Evolutionary conservation across 228 moss, liverwort and hornwort genomes (phyloP).

Genomic region (Sphagnum fallax): DNA sequence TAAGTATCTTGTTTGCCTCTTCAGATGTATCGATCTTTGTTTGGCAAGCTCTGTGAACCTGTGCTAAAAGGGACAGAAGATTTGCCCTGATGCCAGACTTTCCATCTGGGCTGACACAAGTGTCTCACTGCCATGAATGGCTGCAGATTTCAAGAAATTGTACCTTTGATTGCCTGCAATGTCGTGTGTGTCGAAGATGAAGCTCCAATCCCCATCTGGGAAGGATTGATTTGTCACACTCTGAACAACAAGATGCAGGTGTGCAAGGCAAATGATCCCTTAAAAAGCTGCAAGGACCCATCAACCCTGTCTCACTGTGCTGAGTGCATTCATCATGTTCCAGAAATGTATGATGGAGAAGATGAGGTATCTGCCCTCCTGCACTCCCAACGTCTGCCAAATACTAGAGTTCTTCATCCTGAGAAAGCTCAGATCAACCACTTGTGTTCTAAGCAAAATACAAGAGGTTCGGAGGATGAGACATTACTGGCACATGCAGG

Average conservation of each 20-base stretch:
- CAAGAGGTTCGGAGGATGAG: neutral
- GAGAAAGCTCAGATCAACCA: neutral
- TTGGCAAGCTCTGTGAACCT: too few relatives aligned
- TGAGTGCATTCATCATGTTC: slow-evolving; percentile 17
- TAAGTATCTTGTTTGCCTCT: too few relatives aligned
- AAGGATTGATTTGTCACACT: slow-evolving; percentile 68
- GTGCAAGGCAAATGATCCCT: slow-evolving; percentile 11
- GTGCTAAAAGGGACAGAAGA: too few relatives aligned
- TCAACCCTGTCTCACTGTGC: slow-evolving; percentile 30
- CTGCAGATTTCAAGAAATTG: slow-evolving; percentile 94
- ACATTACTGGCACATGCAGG: slow-evolving; percentile 10
- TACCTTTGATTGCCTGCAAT: slow-evolving; percentile 91
- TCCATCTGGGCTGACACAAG: too few relatives aligned
- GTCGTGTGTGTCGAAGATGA: slow-evolving; percentile 80
- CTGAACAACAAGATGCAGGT: slow-evolving; percentile 34
- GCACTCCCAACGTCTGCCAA: neutral
- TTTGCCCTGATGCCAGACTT: too few relatives aligned
- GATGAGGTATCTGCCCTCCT: neutral
- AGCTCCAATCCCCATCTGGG: slow-evolving; percentile 79
- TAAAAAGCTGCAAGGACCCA: slow-evolving; percentile 40
- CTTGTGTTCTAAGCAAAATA: too few relatives aligned
- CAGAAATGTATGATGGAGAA: slow-evolving; percentile 12
- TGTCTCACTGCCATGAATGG: neutral
- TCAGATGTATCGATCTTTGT: too few relatives aligned
- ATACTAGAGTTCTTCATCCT: too few relatives aligned